Evolutionary conservation across 441 rosid genomes (phyloP), one percentile per base, ranked within the genome.

Genomic region (Sinapis alba): DNA sequence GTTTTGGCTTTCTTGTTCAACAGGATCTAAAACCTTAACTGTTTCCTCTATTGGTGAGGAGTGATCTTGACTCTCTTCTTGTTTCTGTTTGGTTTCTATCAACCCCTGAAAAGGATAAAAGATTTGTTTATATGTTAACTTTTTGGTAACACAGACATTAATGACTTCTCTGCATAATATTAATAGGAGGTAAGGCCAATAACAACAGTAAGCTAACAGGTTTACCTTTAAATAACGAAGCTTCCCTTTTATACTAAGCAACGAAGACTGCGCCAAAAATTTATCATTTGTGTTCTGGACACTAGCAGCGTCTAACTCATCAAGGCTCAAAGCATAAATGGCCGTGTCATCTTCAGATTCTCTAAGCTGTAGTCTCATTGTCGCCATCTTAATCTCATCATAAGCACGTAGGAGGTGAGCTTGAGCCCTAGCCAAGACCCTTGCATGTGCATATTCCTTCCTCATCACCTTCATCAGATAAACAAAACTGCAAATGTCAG

Each of bases 371-470:
- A 96, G 80, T 71, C 99, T 86, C 67, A 94, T 87, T 73, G 94
- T 91, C 56, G 99, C 93, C 97, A 96, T 96, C 87, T 84, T 93
- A 80, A 96, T 85, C 82, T 93, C 98, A 70, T 96, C 98, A 62
- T 96, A 87, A 68, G 99, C 97, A 71, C 87, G 85, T 68, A 96
- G 83, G 81, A 89, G 81, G 65, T 93, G 87, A 72, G 97, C 97
- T 89, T 96, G 99, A 74, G 87, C 82, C 80, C 86, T 83, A 62
- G 97, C 90, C 86, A 96, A 85, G 69, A 85, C 82, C 84, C 99
- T 90, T 54, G 98, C 94, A 82, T 84, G 81, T 16, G 82, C 83
- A 79, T 93, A 89, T 77, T 96, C 99, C 89, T 93, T 93, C 73
- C 98, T 81, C 99, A 96, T 93, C 74, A 78, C 88, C 97, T 94